Evolutionary conservation across 768 basidiomycete genomes (phyloP).

Genomic region (Mrakia frigida): DNA sequence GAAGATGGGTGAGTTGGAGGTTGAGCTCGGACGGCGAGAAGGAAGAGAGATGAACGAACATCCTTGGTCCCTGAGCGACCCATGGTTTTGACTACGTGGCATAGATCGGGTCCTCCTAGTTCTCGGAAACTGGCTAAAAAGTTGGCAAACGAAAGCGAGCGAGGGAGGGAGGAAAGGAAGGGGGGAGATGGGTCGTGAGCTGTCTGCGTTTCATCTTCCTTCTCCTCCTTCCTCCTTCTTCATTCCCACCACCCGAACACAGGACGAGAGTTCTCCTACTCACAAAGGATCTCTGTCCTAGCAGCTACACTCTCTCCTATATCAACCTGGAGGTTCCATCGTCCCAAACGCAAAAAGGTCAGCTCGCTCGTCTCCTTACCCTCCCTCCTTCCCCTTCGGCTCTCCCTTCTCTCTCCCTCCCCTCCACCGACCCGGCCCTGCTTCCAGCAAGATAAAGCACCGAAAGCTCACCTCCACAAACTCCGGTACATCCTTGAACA

Average conservation of each 20-base stretch:
- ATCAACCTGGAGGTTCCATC: constrained; percentile 53
- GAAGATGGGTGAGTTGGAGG: background rate
- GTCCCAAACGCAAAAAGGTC: background rate
- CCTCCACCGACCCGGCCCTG: background rate
- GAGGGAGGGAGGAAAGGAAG: constrained; percentile 32
- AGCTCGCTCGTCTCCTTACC: background rate
- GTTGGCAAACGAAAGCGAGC: background rate
- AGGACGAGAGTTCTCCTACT: constrained; percentile 39
- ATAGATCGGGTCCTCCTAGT: constrained; percentile 93
- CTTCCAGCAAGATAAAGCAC: too few species aligned
- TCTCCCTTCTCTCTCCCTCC: constrained; percentile 4
- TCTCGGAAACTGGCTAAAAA: constrained; percentile 83
- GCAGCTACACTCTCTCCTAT: constrained; percentile 83
- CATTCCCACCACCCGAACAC: background rate
- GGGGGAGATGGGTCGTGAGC: constrained; percentile 32
- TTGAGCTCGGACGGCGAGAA: background rate
- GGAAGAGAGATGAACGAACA: constrained; percentile 47
- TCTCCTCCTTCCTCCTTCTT: background rate
- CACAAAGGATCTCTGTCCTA: constrained; percentile 85
- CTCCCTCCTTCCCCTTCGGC: constrained; percentile 24
- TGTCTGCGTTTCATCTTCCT: background rate
- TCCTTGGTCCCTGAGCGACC: constrained; percentile 79
- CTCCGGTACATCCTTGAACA: constrained; percentile 78
- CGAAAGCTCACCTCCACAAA: constrained; percentile 72
- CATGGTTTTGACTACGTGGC: constrained; percentile 88